Evolutionary conservation across 2,329 filamentous ascomycete species (phyloP).

Genomic region (Talaromyces piceae): DNA sequence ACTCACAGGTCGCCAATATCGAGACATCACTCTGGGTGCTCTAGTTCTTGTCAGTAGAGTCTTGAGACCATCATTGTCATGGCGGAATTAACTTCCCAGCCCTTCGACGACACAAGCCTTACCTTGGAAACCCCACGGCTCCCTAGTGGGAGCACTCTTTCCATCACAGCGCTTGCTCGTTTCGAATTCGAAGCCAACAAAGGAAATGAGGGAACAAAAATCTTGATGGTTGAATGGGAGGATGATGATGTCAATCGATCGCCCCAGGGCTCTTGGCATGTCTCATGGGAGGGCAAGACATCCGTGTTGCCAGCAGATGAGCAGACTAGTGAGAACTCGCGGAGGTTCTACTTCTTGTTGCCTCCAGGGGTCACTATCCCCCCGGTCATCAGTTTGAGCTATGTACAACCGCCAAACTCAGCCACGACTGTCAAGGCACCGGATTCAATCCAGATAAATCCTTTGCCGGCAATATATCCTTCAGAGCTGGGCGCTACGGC

Average conservation of each 20-base stretch:
- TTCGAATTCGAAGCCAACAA: constrained; percentile 78
- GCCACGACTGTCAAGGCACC: constrained; percentile 28
- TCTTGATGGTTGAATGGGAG: constrained; percentile 90
- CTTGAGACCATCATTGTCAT: not conserved
- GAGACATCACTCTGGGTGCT: constrained; percentile 2
- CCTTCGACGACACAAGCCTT: not conserved
- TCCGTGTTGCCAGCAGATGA: constrained; percentile 62
- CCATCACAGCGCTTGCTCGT: constrained; percentile 60
- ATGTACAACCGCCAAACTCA: constrained; percentile 40
- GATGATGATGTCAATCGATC: constrained; percentile 47
- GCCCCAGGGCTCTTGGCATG: constrained; percentile 58
- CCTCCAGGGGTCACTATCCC: constrained; percentile 66
- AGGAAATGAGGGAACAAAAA: constrained; percentile 78
- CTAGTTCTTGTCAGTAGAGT: not conserved
- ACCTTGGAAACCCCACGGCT: constrained; percentile 1
- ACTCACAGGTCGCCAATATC: not conserved
- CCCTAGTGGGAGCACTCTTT: constrained; percentile 22
- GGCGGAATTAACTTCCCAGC: not conserved
- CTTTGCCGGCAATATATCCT: constrained; percentile 79
- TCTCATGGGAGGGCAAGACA: constrained; percentile 76
- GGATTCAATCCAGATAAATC: constrained; percentile 59
- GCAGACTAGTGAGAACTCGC: constrained; percentile 44
- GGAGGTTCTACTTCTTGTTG: constrained; percentile 73
- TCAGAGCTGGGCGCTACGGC: constrained; percentile 63
- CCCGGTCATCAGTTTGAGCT: constrained; percentile 59